These are phyloP conservation scores for Sutorius eximius DNA, from an alignment of 1,284 basidiomycete genomes.

Conservation along the genomic window DNA sequence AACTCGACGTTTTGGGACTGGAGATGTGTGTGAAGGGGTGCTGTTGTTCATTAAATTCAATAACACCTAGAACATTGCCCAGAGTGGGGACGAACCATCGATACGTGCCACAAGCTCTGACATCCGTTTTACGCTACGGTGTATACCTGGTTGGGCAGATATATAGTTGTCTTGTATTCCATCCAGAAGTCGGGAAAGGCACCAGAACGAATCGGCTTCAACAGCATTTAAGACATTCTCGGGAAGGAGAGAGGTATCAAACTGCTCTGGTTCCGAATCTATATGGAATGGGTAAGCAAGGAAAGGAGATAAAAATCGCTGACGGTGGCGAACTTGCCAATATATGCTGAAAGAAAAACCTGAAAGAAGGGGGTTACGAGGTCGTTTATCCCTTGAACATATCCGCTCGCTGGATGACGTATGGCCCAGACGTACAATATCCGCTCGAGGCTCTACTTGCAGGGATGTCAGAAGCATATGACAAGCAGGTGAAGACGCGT, in stretches of 20 bases:
- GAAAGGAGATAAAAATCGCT: not conserved
- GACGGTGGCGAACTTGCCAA: conserved; percentile 54
- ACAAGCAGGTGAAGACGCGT: conserved; percentile 28
- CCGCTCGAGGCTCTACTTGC: conserved; percentile 77
- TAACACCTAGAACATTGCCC: not conserved
- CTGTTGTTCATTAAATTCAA: conserved; percentile 39
- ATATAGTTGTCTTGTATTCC: conserved; percentile 99
- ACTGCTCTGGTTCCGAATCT: conserved; percentile 87
- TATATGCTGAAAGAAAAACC: conserved; percentile 89
- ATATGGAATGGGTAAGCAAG: conserved; percentile 9
- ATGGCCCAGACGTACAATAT: conserved; percentile 98
- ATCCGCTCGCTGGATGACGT: conserved; percentile 92
- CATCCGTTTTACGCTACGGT: conserved; percentile 89
- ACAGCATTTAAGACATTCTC: conserved; percentile 72
- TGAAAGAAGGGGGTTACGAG: conserved; percentile 95
- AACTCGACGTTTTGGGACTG: conserved; percentile 92
- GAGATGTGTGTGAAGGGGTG: conserved; percentile 80
- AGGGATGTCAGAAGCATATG: conserved; percentile 19
- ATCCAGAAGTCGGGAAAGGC: conserved; percentile 87
- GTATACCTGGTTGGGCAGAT: conserved; percentile 91
- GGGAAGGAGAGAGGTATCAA: conserved; percentile 79
- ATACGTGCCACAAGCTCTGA: conserved; percentile 89
- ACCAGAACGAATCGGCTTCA: conserved; percentile 97
- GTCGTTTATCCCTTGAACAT: conserved; percentile 98
- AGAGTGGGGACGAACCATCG: conserved; percentile 57